Percentiles rank a stretch among this genome's conserved stretches.
Conservation (phyloP, 2,329 filamentous ascomycete species). For the Thielaviopsis populi region DNA sequence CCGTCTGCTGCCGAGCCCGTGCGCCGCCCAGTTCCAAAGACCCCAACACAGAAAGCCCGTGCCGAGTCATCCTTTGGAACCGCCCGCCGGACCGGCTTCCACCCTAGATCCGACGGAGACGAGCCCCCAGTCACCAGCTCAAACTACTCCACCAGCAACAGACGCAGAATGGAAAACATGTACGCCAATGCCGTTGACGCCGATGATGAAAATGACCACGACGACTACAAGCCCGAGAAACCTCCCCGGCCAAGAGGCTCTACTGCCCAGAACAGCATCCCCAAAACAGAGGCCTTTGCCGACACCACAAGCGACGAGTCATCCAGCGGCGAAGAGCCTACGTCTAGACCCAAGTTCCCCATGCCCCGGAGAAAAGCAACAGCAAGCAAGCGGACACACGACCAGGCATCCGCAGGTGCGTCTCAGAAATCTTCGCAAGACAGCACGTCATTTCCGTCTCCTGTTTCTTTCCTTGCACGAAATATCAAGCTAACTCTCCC, state of each 20-base stretch:
- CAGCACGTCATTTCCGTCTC: not conserved
- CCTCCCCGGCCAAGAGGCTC: slow-evolving; percentile 3
- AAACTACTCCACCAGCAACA: slow-evolving; percentile 33
- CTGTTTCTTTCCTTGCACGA: not conserved
- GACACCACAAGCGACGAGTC: slow-evolving; percentile 15
- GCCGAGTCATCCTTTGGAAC: slow-evolving; percentile 40
- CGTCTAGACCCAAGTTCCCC: slow-evolving; percentile 9
- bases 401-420: not conserved
- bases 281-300: slow-evolving; percentile 9
- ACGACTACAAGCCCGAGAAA: slow-evolving; percentile 9
- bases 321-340: not conserved
- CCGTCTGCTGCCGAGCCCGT: slow-evolving; percentile 22
- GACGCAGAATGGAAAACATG: slow-evolving; percentile 7
- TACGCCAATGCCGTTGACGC: slow-evolving; percentile 2
- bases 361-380: slow-evolving; percentile 5
- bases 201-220: not conserved
- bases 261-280: slow-evolving; percentile 7
- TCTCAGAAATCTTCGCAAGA: slow-evolving; percentile 6
- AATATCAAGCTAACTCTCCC: not conserved
- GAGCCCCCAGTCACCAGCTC: slow-evolving; percentile 37
- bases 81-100: slow-evolving; percentile 30
- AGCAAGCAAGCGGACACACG: not conserved
- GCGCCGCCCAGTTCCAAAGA: slow-evolving; percentile 32
- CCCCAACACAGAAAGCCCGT: slow-evolving; percentile 38
- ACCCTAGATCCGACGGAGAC: slow-evolving; percentile 37